Conservation (phyloP, 2,329 filamentous ascomycete species). For the Botryotinia convoluta region DNA sequence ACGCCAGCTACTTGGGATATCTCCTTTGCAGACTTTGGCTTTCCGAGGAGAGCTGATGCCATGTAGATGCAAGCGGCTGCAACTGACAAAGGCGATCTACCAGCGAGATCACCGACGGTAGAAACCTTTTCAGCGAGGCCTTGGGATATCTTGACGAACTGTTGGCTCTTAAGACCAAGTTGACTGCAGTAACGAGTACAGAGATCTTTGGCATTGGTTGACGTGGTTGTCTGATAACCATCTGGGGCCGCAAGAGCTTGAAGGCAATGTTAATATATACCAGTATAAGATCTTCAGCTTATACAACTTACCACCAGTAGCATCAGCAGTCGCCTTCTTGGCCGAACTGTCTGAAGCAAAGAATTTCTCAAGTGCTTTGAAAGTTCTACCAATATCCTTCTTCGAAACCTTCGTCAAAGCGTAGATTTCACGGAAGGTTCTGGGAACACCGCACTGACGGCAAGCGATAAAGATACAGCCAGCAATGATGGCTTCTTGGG, state of each 20-base stretch:
- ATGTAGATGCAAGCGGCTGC: slow-evolving; percentile 97
- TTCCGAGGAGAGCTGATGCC: slow-evolving; percentile 81
- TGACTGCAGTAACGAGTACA: slow-evolving; percentile 87
- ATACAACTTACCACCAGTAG: slow-evolving; percentile 53
- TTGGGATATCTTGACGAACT: slow-evolving; percentile 76
- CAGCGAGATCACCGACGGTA: slow-evolving; percentile 73
- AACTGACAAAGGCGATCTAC: slow-evolving; percentile 89
- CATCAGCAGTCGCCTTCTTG: slow-evolving; percentile 47
- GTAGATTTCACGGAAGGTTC: slow-evolving; percentile 93
- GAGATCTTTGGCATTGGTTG: slow-evolving; percentile 78
- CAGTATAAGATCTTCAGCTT: slow-evolving; percentile 27
- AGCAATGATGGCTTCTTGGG: slow-evolving; percentile 88
- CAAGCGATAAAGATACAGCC: slow-evolving; percentile 98
- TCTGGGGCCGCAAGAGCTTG: slow-evolving; percentile 42
- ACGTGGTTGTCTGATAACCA: slow-evolving; percentile 70
- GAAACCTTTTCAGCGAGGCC: slow-evolving; percentile 76
- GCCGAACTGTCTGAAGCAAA: slow-evolving; percentile 70
- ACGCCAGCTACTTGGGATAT: slow-evolving; percentile 84
- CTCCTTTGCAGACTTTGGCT: slow-evolving; percentile 76
- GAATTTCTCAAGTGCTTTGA: slow-evolving; percentile 90
- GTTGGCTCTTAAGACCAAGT: slow-evolving; percentile 68
- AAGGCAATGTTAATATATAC: slow-evolving; percentile 35
- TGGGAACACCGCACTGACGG: slow-evolving; percentile 79
- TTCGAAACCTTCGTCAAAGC: slow-evolving; percentile 90
- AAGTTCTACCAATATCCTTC: slow-evolving; percentile 95